Evolutionary conservation across 2,329 filamentous ascomycete species (phyloP), one percentile per base, ranked within the genome.

Genomic region (Calonectria ilicicola): DNA sequence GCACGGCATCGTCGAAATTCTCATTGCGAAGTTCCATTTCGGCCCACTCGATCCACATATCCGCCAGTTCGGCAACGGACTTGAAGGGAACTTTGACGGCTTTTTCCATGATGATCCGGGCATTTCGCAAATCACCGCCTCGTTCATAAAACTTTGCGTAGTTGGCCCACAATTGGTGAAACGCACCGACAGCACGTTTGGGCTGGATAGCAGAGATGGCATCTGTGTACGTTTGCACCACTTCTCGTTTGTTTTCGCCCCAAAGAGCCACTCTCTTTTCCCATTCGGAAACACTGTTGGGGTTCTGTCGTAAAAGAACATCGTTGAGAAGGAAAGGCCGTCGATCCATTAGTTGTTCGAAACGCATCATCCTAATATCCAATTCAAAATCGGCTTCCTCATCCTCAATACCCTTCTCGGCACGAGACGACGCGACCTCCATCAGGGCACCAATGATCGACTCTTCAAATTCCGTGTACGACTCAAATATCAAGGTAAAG

Each of bases 1-100:
- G 93, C 74, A 98, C 93, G 3, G 97, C 97, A 80, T 94, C 93
- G 81, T 98, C 96, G 76, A 98, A 98, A 81, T 98, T 97, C 80
- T 98, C 96, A 80, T 95, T 95, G 62, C 97, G 93, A 62, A 99
- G 89, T 83, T 99, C 97, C 94, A 99, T 95, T 84, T 99, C 96
- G 1, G 97, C 96, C 96, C 97, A 99, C 85, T 98, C 95, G 75
- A 97, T 97, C 97, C 97, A 99, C 90, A 97, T 98, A 80, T 99
- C 97, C 23, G 97, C 97, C 70, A 99, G 89, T 84, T 99, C 97
- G 35, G 94, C 92, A n/a, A 99, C 96, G 0, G 96, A 97, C 81
- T 98, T 98, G 88, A 97, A 99, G 0, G 96, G 96, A 1, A 99
- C 97, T 82, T 98, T 98, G 81, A 98, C 94, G 17, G 96, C 96